Percentiles rank a stretch among this genome's conserved stretches.
Evolutionary conservation across 345 rosid species (phyloP).

Genomic region (Gossypium longicalyx): DNA sequence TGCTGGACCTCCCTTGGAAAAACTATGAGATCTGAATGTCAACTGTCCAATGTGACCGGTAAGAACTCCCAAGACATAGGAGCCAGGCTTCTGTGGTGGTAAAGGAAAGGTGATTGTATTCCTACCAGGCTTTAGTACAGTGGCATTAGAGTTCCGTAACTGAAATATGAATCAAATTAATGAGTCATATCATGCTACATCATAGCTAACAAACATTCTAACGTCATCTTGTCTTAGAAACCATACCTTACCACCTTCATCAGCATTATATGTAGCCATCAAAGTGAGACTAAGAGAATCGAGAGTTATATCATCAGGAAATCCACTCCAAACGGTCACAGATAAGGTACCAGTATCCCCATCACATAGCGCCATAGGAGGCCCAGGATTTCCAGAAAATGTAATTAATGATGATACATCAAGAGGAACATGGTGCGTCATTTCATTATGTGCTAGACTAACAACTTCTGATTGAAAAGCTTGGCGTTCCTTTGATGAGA

Average conservation of each 20-base stretch:
- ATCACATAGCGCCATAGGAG: conserved; percentile 84
- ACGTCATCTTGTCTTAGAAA: conserved; percentile 15
- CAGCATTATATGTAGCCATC: conserved; percentile 76
- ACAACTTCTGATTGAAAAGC: conserved; percentile 91
- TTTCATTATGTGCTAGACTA: conserved; percentile 84
- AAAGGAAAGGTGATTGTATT: conserved; percentile 63
- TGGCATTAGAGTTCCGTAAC: conserved; percentile 72
- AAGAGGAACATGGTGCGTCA: conserved; percentile 84
- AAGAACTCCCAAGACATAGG: conserved; percentile 90
- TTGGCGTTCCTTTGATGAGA: conserved; percentile 75
- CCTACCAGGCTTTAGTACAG: conserved; percentile 67
- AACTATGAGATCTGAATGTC: conserved; percentile 93
- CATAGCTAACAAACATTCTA: not conserved
- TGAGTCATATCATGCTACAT: conserved; percentile 11
- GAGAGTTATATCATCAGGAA: conserved; percentile 92
- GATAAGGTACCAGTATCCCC: conserved; percentile 90
- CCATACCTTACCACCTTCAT: conserved; percentile 82
- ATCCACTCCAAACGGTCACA: conserved; percentile 94
- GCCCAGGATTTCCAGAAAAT: conserved; percentile 88
- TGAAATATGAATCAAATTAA: conserved; percentile 38
- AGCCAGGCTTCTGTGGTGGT: conserved; percentile 92
- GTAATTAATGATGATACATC: conserved; percentile 90
- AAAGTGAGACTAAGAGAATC: conserved; percentile 85
- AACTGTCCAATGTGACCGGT: conserved; percentile 91
- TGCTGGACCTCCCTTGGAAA: conserved; percentile 92